Conservation (phyloP, 495 filamentous ascomycete genomes). For the Astrothelium subdiscretum region DNA sequence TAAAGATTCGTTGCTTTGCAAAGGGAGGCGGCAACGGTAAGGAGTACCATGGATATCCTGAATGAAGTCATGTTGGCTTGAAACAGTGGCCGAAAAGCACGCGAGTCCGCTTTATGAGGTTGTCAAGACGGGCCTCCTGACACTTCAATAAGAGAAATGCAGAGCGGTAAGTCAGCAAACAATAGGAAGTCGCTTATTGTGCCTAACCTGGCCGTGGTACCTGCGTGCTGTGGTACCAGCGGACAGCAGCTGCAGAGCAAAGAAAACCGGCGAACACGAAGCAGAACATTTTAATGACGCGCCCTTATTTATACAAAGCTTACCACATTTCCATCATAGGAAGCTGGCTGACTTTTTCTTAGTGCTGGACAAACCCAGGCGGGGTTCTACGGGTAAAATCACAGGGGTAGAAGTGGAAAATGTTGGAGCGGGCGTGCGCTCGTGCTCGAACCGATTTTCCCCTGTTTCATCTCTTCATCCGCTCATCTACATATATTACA, state of each 20-base stretch:
- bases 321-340: not conserved
- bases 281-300: not conserved
- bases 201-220: too few species aligned
- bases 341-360: not conserved
- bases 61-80: not conserved
- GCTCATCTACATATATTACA: not conserved
- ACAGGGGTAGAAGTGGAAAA: not conserved
- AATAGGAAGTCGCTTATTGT: too few species aligned
- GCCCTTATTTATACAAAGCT: not conserved
- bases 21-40: not conserved
- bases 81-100: not conserved
- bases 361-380: not conserved
- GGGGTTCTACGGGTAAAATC: slow-evolving; percentile 1
- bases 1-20: slow-evolving; percentile 21
- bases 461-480: not conserved
- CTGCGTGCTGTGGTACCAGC: too few species aligned
- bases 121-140: not conserved
- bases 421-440: not conserved
- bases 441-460: not conserved
- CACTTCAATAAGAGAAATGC: not conserved
- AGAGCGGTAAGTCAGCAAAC: too few species aligned
- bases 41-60: not conserved
- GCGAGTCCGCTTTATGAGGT: not conserved
- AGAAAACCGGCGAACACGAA: not conserved
- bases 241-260: not conserved